These are phyloP conservation scores for Brassica cretica DNA, from an alignment of 345 rosid genomes.

Conservation along the genomic window DNA sequence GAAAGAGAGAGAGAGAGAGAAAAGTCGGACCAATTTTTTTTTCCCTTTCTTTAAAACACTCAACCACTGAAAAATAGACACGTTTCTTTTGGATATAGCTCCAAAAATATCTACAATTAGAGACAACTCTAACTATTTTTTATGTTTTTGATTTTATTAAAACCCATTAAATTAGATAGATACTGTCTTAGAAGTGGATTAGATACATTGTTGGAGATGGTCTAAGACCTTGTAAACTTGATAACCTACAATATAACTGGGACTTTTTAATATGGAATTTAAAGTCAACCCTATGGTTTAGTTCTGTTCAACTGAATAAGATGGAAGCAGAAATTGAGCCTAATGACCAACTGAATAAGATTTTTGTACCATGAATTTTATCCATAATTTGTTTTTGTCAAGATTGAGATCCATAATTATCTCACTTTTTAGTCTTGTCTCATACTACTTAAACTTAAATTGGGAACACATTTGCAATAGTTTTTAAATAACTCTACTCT, in stretches of 20 bases:
- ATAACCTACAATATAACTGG: background rate
- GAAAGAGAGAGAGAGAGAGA: no score
- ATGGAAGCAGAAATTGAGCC: background rate
- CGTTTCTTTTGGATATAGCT: no score
- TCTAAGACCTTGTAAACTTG: background rate
- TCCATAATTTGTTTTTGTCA: background rate
- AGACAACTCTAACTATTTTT: no score
- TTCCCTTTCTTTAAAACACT: no score
- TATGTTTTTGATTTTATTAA: no score
- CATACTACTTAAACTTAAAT: background rate
- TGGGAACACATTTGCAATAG: background rate
- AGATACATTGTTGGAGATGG: no score
- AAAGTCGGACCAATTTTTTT: no score
- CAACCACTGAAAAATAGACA: no score
- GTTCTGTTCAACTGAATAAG: background rate
- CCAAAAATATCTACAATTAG: no score
- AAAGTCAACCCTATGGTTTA: background rate
- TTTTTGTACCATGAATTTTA: background rate
- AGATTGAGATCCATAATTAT: background rate
- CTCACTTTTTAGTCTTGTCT: background rate
- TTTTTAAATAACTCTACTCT: background rate
- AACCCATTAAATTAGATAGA: no score
- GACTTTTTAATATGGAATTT: background rate
- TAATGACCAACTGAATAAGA: background rate
- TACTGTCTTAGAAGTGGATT: no score